These are phyloP conservation scores for Botrytis tulipae DNA, from an alignment of 2,329 filamentous ascomycete genomes.

Conservation along the genomic window DNA sequence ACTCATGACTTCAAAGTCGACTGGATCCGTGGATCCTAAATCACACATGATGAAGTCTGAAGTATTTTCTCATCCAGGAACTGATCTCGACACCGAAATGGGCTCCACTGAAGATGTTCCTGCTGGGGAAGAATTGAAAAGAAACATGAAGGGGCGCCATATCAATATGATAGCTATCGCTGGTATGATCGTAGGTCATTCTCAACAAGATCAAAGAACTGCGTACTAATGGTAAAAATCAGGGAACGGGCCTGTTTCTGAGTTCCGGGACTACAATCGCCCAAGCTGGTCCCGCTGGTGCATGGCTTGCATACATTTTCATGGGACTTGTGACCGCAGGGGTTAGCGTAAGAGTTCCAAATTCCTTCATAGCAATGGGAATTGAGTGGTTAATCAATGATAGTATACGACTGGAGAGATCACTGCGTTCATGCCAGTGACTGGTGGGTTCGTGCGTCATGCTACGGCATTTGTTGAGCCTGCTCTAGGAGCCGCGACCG, in stretches of 20 bases:
- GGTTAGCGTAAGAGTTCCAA: conserved; percentile 43
- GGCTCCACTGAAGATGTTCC: conserved; percentile 16
- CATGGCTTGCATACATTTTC: conserved; percentile 44
- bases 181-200: conserved; percentile 52
- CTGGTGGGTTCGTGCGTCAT: conserved; percentile 42
- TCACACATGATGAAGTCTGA: conserved; percentile 9
- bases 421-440: conserved; percentile 48
- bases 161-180: conserved; percentile 46
- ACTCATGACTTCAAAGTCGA: background rate
- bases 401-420: conserved; percentile 15
- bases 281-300: conserved; percentile 48
- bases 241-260: conserved; percentile 53
- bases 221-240: background rate
- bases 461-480: conserved; percentile 42
- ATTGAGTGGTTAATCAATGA: background rate
- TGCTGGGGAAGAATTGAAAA: conserved; percentile 40
- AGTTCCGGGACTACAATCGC: conserved; percentile 48
- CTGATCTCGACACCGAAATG: background rate
- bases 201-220: conserved; percentile 41
- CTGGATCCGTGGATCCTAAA: background rate
- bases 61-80: background rate
- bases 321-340: conserved; percentile 50
- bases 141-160: conserved; percentile 49
- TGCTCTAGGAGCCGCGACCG: conserved; percentile 39
- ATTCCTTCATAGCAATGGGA: background rate